Percentiles rank a stretch among this genome's conserved stretches.
Evolutionary conservation across 2,329 filamentous ascomycete species (phyloP).

Genomic region (Aotearoamyces nothofagi): DNA sequence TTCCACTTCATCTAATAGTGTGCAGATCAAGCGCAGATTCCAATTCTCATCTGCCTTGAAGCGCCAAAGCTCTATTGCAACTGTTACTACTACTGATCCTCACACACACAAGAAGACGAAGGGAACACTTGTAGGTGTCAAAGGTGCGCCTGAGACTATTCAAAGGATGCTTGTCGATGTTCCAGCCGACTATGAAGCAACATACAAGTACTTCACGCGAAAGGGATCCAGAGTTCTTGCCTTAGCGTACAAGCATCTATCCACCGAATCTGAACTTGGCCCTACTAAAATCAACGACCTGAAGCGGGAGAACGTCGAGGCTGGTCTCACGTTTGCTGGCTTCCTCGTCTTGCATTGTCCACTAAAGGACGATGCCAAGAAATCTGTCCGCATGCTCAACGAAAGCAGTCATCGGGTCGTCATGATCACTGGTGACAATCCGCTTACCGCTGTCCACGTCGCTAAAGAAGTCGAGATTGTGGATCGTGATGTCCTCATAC

Average conservation of each 20-base stretch:
- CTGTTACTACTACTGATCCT: conserved; percentile 56
- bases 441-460: conserved; percentile 89
- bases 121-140: conserved; percentile 87
- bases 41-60: conserved; percentile 96
- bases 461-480: conserved; percentile 94
- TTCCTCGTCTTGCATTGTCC: conserved; percentile 94
- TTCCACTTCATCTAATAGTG: conserved; percentile 48
- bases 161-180: conserved; percentile 77
- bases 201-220: conserved; percentile 93
- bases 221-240: conserved; percentile 90
- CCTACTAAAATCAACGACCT: conserved; percentile 81
- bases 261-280: conserved; percentile 66
- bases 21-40: conserved; percentile 93
- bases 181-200: conserved; percentile 87
- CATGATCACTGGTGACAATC: conserved; percentile 99
- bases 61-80: conserved; percentile 87
- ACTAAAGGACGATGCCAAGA: conserved; percentile 88
- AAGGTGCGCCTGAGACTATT: conserved; percentile 95
- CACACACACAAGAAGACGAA: conserved; percentile 61
- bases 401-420: conserved; percentile 97
- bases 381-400: conserved; percentile 91
- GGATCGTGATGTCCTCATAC: conserved; percentile 83
- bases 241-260: conserved; percentile 85
- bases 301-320: conserved; percentile 84
- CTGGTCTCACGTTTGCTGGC: conserved; percentile 73